Evolutionary conservation across 306 rosid species (phyloP).

Genomic region (Quercus gilva): DNA sequence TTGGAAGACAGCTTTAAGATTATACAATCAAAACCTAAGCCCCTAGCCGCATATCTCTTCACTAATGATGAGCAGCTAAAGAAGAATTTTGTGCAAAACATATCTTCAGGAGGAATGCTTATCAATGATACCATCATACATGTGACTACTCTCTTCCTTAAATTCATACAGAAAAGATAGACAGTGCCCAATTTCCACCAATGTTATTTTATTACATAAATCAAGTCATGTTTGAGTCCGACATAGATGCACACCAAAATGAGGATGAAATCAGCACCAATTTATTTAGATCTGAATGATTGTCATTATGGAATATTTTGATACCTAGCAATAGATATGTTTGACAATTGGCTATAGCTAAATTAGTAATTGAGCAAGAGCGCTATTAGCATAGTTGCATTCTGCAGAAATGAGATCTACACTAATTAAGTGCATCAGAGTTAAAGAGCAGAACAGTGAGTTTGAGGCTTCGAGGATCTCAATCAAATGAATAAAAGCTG

Average conservation of each 20-base stretch:
- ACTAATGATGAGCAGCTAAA: conserved; percentile 69
- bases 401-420: neutral
- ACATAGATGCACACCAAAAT: neutral
- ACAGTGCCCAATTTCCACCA: neutral
- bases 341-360: neutral
- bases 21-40: conserved; percentile 70
- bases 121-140: conserved; percentile 70
- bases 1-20: conserved; percentile 55
- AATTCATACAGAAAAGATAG: conserved; percentile 1
- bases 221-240: neutral
- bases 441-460: neutral
- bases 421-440: neutral
- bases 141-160: conserved; percentile 36
- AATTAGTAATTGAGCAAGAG: neutral
- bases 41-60: conserved; percentile 79
- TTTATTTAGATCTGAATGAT: neutral
- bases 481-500: neutral
- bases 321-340: neutral
- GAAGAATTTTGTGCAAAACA: conserved; percentile 59
- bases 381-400: neutral
- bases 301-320: neutral
- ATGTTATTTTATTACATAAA: neutral
- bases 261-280: neutral
- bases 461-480: neutral
- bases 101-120: conserved; percentile 90